A percentile compares a stretch with the other conserved stretches of the same genome.
phyloP scores from a whole-genome alignment of 805 yeast species.

The Groenewaldozyma tartarivorans region DNA sequence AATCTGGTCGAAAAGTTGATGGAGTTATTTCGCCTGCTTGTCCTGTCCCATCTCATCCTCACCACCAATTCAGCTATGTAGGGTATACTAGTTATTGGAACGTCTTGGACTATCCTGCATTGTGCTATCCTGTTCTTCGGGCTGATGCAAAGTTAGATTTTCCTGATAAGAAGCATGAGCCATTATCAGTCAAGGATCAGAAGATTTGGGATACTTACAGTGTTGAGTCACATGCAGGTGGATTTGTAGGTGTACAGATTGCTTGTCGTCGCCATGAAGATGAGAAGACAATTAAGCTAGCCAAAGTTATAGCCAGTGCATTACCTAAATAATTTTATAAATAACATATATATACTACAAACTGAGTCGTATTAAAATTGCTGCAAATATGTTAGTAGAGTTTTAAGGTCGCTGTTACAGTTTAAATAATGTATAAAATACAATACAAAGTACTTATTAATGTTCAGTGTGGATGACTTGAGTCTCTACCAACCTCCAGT shows the following conservation, averaged over 20 bases:
- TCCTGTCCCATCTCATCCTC: not conserved
- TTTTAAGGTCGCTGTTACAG: no score
- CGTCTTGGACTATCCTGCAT: conserved; percentile 24
- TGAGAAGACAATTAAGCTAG: conserved; percentile 40
- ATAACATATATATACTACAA: no score
- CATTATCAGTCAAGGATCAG: conserved; percentile 22
- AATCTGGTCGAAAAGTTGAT: conserved; percentile 1
- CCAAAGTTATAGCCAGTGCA: conserved; percentile 11
- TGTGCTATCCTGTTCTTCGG: no score
- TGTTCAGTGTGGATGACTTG: no score
- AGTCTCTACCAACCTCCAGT: conserved; percentile 21
- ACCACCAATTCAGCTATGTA: not conserved
- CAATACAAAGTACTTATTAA: no score
- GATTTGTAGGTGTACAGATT: conserved; percentile 49
- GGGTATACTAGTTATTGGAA: conserved; percentile 11
- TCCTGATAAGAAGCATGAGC: no score
- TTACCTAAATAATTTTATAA: conserved; percentile 1
- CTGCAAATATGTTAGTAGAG: no score
- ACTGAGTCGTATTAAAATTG: no score
- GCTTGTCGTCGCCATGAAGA: conserved; percentile 49
- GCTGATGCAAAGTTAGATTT: conserved; percentile 24
- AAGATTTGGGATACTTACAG: conserved; percentile 33
- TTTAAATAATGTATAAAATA: no score
- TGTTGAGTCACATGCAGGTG: conserved; percentile 38
- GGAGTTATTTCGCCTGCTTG: not conserved